A percentile compares a stretch with the other conserved stretches of the same genome.
Evolutionary conservation across 2,329 filamentous ascomycete genomes (phyloP).

Genomic region (Aspergillus hortae): DNA sequence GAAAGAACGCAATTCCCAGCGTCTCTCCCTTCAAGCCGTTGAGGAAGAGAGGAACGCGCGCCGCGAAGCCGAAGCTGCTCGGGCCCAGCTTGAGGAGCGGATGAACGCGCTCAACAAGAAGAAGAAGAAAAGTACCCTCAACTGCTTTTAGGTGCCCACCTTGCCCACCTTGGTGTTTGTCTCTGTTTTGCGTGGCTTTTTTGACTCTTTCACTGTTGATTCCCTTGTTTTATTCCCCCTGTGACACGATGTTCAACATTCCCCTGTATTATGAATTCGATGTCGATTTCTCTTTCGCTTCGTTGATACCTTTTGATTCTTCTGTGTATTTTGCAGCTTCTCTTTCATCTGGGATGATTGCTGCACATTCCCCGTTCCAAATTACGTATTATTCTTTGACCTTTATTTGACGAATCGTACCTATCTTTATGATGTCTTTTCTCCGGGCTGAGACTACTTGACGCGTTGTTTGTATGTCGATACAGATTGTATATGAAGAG

Average conservation of each 20-base stretch:
- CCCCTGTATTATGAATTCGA: conserved; percentile 24
- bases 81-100: conserved; percentile 84
- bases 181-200: conserved; percentile 6
- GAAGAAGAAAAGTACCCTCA: conserved; percentile 91
- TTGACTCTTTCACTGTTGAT: conserved; percentile 2
- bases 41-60: conserved; percentile 96
- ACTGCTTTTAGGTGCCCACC: conserved; percentile 73
- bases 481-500: conserved; percentile 4
- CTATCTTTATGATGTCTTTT: conserved; percentile 1
- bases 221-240: conserved; percentile 4
- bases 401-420: conserved; percentile 12
- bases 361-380: conserved; percentile 3
- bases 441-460: conserved; percentile 5
- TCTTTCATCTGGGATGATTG: not conserved
- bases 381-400: not conserved
- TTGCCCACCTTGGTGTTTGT: not conserved
- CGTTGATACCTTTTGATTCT: conserved; percentile 20
- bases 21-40: conserved; percentile 76
- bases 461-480: not conserved
- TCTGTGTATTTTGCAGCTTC: conserved; percentile 7
- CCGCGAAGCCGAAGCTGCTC: conserved; percentile 81
- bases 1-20: conserved; percentile 57
- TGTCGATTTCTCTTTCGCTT: conserved; percentile 19
- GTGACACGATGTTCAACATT: conserved; percentile 17
- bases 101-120: conserved; percentile 92